Base-by-base conservation (phyloP, 1,284 basidiomycete species). In the Ustilago sp. region DNA sequence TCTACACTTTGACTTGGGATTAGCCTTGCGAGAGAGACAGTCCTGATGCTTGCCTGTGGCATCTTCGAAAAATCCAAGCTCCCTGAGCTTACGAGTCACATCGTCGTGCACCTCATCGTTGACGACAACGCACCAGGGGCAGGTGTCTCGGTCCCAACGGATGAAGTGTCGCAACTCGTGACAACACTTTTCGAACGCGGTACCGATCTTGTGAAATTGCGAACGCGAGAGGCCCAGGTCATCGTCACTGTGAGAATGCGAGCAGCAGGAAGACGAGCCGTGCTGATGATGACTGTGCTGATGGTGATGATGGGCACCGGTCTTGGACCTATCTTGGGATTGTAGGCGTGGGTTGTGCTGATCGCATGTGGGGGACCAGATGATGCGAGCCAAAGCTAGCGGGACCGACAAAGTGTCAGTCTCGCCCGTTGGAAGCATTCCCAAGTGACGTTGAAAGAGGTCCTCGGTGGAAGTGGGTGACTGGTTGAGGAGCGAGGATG, bases 51-150 rank as follows among this genome's bases (percentile, higher is more conserved):
- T 32, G 1, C 69, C 69, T 2, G 31, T 31, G 1, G 52, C 38
- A 23, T 72, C 69, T 35, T 59, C 56, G 34, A 52, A 60, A 32
- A 28, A 72, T 9, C 53, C 57, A 23, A 38, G 67, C 2, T 63
- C 45, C 34, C 38, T 34, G 8, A 69, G 61, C 19, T 56, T 50
- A 7, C 5, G 6, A n/a, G 43, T 57, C 34, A 69, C 39, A 35
- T 36, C 8, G 15, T 48, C 36, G n/a, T n/a, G 48, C 0, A 23
- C 8, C 8, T 43, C 48, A 2, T 52, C 28, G n/a, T 36, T 19
- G 34, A 59, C 28, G 4, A 31, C 28, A 36, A 63, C 34, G 9
- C 35, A 36, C 17, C 59, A 23, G 52, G 57, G 59, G 13, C 13
- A 23, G 19, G 41, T 36, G 38, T 32, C 12, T 17, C 13, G 3